Evolutionary conservation across 495 filamentous ascomycete genomes (phyloP), one percentile per base, ranked within the genome.

Genomic region (Annulohypoxylon bovei): DNA sequence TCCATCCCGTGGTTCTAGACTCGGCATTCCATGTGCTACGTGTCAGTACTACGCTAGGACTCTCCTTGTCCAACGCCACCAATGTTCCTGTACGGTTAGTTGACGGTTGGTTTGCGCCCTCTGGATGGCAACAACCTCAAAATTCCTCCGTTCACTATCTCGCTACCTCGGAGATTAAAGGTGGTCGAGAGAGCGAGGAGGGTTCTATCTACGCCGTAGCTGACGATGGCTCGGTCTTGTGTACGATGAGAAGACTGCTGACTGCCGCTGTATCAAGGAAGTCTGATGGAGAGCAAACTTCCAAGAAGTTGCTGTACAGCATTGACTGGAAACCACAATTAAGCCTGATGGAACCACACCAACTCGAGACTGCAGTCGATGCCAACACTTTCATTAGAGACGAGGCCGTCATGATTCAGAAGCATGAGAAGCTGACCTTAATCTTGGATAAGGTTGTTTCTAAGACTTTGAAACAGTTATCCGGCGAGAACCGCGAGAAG

Each of bases 1-100:
- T 84, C 32, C 82, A 83, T 39, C 82, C 82, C 2, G 70, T 72
- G 0, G 62, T 80, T 27, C 71, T 85, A 1, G 82, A 84, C 68
- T 71, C 70, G 6, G 73, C 71, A 5, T 77, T 83, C 59, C 83
- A 85, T 23, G 64, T 72, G 8, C 27, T 78, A 11, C 61, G 61
- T n/a, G 73, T 68, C 3, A 71, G 65, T 25, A 68, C 73, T 7
- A 75, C 73, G 1, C 57, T 53, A 1, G 70, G 70, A 2, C 44
- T 78, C 2, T 47, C 62, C 4, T 22, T 61, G 23, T 63, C 64
- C 37, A 35, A 62, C n/a, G 53, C 65, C 5, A 72, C 77, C 11
- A 68, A 72, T 4, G 68, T 79, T 11, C 77, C 77, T 3, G 58
- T 71, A 0, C 65, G 56, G 12, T 18, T 80, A 12, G 37, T 44